Base-by-base conservation (phyloP, 2,329 filamentous ascomycete genomes). In the Calonectria multiphialidica region DNA sequence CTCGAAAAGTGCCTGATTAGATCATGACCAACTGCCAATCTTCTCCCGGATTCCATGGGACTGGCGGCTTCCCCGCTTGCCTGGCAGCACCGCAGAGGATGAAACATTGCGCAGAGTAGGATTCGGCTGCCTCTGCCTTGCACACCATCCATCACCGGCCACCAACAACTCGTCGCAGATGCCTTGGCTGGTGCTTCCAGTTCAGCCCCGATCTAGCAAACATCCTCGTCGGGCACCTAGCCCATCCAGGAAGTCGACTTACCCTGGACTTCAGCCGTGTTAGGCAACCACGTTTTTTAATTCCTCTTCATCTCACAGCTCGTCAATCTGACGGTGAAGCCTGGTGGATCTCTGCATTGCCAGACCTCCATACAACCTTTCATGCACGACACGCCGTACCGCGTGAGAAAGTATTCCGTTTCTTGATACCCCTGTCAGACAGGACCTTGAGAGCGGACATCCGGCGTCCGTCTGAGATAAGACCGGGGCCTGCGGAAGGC, bases 1-100 rank as follows among this genome's bases (percentile, higher is more conserved):
- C 72, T 73, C 72, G 72, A 73, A 73, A 23, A 42, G 55, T 73
- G 68, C 72, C 72, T 66, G 71, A 70, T 71, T 62, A n/a, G 55
- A 66, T 49, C 63, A 16, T 59, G 53, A 59, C 21, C 53, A 57
- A 21, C 10, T 33, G 53, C 21, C 35, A 37, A 37, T 35, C 21
- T 59, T 59, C 53, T 59, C 33, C 35, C 35, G 3, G 23, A 40
- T 59, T 59, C 53, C 35, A 59, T 33, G 35, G 53, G 33, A 37
- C 40, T 28, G 28, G 35, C 57, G 57, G 40, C 40, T 44, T 62
- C 37, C 57, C 57, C 57, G 23, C 40, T 23, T n/a, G 37, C 57
- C 37, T 40, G 53, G 53, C 47, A 57, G 57, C 18, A 45, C 40
- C 37, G 5, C 23, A 21, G 18, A 62, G 23, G 25, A 45, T 44